These are phyloP conservation scores for Suhomyces guaymorum DNA, from an alignment of 1,139 yeast genomes.

Conservation along the genomic window DNA sequence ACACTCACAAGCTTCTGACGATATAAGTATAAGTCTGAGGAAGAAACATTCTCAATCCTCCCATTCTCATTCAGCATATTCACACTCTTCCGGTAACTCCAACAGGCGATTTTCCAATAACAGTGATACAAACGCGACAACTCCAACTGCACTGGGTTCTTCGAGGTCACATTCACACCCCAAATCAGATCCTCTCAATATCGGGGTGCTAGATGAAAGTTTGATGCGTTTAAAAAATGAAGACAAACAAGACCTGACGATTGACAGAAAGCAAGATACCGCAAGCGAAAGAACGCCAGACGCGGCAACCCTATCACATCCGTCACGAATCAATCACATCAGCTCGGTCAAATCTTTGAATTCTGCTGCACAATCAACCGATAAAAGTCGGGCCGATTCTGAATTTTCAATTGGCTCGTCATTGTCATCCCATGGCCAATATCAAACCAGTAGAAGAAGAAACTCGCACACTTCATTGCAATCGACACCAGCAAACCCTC, in stretches of 20 bases:
- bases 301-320: neutral
- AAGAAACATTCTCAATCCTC: conserved; percentile 9
- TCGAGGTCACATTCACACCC: neutral
- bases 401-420: conserved; percentile 11
- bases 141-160: conserved; percentile 1
- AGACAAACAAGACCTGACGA: neutral
- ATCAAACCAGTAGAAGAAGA: conserved; percentile 15
- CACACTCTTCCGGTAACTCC: conserved; percentile 5
- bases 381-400: conserved; percentile 10
- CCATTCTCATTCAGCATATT: conserved; percentile 5
- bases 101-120: conserved; percentile 1
- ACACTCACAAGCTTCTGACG: conserved; percentile 5
- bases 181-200: conserved; percentile 4
- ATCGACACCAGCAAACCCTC: conserved; percentile 6
- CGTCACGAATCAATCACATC: neutral
- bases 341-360: conserved; percentile 2
- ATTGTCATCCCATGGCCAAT: conserved; percentile 4
- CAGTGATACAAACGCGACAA: conserved; percentile 2
- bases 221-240: conserved; percentile 1
- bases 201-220: conserved; percentile 1
- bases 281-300: neutral
- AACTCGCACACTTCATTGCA: conserved; percentile 16
- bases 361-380: conserved; percentile 1
- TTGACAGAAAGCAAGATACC: neutral
- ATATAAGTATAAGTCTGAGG: conserved; percentile 4